A percentile compares a stretch with the other conserved stretches of the same genome.
phyloP scores from a whole-genome alignment of 73 alveolate species.

The Tetrahymena malaccensis region DNA sequence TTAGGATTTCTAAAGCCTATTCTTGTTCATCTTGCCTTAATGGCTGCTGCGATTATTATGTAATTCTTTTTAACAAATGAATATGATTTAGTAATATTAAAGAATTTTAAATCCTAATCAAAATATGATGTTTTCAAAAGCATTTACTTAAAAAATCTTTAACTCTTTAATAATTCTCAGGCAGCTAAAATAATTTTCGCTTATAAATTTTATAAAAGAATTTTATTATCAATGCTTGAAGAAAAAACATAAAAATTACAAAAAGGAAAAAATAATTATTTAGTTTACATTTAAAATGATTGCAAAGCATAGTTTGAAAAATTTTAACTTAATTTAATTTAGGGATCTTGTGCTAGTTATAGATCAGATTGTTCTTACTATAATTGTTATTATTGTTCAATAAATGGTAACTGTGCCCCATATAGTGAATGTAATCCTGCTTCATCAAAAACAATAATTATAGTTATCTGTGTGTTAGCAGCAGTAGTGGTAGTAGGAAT shows the following conservation, averaged over 20 bases:
- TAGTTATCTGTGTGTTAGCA: neutral
- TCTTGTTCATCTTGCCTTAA: neutral
- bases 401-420: neutral
- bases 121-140: neutral
- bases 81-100: too few relatives aligned
- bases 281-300: too few relatives aligned
- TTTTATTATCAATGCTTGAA: too few relatives aligned
- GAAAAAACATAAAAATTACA: too few relatives aligned
- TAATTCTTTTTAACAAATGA: neutral
- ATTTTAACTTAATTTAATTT: neutral
- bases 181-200: too few relatives aligned
- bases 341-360: neutral
- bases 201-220: too few relatives aligned
- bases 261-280: too few relatives aligned
- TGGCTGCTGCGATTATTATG: neutral
- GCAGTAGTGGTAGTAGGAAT: neutral
- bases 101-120: too few relatives aligned
- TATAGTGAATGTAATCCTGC: neutral
- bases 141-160: too few relatives aligned
- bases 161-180: too few relatives aligned
- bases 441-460: neutral
- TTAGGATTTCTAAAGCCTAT: neutral
- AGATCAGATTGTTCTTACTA: neutral
- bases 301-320: too few relatives aligned
- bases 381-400: neutral